Evolutionary conservation across 805 yeast genomes (phyloP), one percentile per base, ranked within the genome.

Genomic region (Pachysolen tannophilus): DNA sequence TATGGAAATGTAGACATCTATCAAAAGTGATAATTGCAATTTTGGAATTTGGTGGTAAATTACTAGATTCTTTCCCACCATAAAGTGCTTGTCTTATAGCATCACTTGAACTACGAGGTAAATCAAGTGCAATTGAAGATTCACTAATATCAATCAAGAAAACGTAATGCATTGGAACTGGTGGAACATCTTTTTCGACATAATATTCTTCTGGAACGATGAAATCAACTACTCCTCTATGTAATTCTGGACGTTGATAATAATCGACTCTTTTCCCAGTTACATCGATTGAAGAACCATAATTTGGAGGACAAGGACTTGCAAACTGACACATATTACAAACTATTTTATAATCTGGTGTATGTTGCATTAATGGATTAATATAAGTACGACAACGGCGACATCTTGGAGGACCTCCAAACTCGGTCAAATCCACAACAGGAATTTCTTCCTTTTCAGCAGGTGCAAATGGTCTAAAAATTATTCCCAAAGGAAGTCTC

Each of bases 271-370:
- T 66, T 34, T 72, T 65, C 16, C 80, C 82, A 17, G 69, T 63
- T 3, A 67, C 60, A 46, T 79, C 86, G 6, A 81, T 54, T 21
- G 80, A 75, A 24, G 82, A 65, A 37, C 61, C 61, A 48, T 86
- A 87, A 25, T 79, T 87, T 8, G 55, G 53, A 0, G 94, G 84
- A 11, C 82, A 74, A 5, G 65, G 61, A 49, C 80, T 82, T 35
- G 85, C 72, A 46, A 82, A 82, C 42, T 76, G 77, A 60, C 98
- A 92, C 49, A 92, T 72, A 56, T 90, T 90, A 65, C 98, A 92
- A 9, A 74, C 65, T 56, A 85, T 82, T 38, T 60, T 63, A 28
- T 77, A 72, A 19, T 78, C 78, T 36, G 68, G 69, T 5, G 74
- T 67, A 35, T 75, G 78, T 41, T 72, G 78, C 77, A 83, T 81